Base-by-base conservation (phyloP, 192 early-diverging fungal genomes). In the Entomortierella beljakovae region DNA sequence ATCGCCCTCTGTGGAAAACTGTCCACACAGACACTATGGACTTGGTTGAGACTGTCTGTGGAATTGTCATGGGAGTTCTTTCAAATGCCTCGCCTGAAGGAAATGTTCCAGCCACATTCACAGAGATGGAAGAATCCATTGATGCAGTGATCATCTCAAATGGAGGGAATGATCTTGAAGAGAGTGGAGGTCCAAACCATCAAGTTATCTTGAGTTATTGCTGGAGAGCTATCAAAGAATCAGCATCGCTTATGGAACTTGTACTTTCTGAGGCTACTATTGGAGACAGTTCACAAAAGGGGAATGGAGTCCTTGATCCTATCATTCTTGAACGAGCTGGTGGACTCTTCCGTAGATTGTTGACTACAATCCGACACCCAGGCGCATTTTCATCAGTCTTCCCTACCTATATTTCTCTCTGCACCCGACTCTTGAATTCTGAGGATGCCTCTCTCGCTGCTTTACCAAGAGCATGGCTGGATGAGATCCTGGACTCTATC, bases 321-420 rank as follows among this genome's bases (percentile, higher is more conserved):
- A 46, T 34, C 5, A 57, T 62, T 6, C 18, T 79, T 20, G 75
- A 70, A 10, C 56, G 72, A 22, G 82, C 81, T 53, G 88, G 88
- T 8, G 80, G 82, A 9, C 66, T 94, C 51, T 82, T 94, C 38
- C 71, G 89, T 2, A 72, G 62, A 8, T 60, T 88, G 9, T 74
- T 90, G 70, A 93, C 90, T 4, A 88, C 89, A 11, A 94, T 96
- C 51, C 90, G 97, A 13, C 97, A 98, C 63, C 90, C 92, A 48
- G 97, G 97, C 8, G 97, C 97, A 9, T 98, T 98, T 70, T 90
- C 93, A 0, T 91, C 95, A 5, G 93, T 97, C 0, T 92, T 95
- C 70, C 89, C 91, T 23, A 90, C 88, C 34, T 97, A 95, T 58
- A 84, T 90, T 9, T 77, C 69, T 0, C 77, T 97, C 1, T 96